A percentile compares a stretch with the other conserved stretches of the same genome.
Conservation (phyloP, 179 eudicot species). For the Camellia oleifera region DNA sequence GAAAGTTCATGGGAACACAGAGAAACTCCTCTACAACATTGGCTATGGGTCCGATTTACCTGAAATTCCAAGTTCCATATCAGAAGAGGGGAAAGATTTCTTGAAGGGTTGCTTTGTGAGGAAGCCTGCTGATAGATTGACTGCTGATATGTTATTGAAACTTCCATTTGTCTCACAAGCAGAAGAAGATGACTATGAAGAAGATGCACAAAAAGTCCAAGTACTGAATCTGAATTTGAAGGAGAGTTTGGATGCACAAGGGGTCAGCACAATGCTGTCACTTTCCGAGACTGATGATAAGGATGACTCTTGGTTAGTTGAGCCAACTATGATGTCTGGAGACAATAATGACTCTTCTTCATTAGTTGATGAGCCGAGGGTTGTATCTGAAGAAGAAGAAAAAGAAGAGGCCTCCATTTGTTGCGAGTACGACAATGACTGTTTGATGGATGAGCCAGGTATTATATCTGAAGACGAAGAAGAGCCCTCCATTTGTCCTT, state of each 20-base stretch:
- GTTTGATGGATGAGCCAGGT: too few relatives aligned
- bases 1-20: constrained; percentile 9
- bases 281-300: constrained; percentile 24
- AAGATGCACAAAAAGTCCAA: not conserved
- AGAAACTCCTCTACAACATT: constrained; percentile 27
- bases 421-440: too few relatives aligned
- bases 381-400: too few relatives aligned
- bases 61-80: constrained; percentile 31
- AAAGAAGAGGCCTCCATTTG: too few relatives aligned
- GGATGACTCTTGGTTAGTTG: constrained; percentile 9
- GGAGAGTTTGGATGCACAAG: constrained; percentile 18
- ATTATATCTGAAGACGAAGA: too few relatives aligned
- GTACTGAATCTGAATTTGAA: not conserved
- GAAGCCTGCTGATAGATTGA: constrained; percentile 35
- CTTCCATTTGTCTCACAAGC: constrained; percentile 37
- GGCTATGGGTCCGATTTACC: constrained; percentile 25
- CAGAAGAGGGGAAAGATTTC: constrained; percentile 43
- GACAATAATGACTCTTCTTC: not conserved
- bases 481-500: too few relatives aligned
- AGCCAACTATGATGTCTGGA: constrained; percentile 6
- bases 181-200: constrained; percentile 2
- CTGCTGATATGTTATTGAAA: constrained; percentile 42
- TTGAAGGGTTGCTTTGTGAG: constrained; percentile 44
- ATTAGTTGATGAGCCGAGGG: too few relatives aligned
- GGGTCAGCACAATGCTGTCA: constrained; percentile 11